Base-by-base conservation (phyloP, 192 early-diverging fungal genomes). In the Allomyces arbusculus region DNA sequence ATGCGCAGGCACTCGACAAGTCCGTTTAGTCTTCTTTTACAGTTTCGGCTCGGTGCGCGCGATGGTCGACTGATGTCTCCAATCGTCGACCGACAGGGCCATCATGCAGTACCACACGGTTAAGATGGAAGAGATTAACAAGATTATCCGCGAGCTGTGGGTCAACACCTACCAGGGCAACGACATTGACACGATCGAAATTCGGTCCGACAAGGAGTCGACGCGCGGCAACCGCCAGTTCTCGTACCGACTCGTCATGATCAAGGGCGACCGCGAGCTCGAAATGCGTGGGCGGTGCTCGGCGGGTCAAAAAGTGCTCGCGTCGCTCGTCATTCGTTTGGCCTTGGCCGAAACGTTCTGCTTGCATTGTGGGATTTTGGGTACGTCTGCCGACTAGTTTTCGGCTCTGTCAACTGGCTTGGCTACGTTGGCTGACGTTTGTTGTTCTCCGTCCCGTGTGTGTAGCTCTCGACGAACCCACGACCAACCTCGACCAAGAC, bases 41-140 rank as follows among this genome's bases (percentile, higher is more conserved):
- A 28, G 33, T 64, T 28, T n/a, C 55, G 9, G 55, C 61, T 50
- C 12, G 65, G 45, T 65, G 20, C 23, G 63, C 24, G 3, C 28
- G 65, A 25, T 16, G 4, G 24, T 68, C 23, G 10, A 20, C 33
- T 20, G 24, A 14, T 16, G 24, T 24, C 19, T 25, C 4, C 7
- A 7, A 8, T 40, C 33, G 3, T 40, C 33, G 7, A 40, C 33
- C 33, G 2, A 8, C 44, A 82, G 78, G 23, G 87, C 88, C 2
- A 92, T 99, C 69, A 89, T 93, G 82, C 80, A 81, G 63, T 94
- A 87, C 70, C 96, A 99, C 70, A 79, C 89, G 28, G 69, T 86
- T 64, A 96, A 97, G 70, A 99, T 99, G 93, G 84, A 90, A 45
- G 92, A 96, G 73, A 84, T 99, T 67, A 99, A 99, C 75, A 87